A percentile compares a stretch with the other conserved stretches of the same genome.
These are phyloP conservation scores for Cardamine chenopodiifolia DNA, from an alignment of 345 rosid genomes.

Conservation along the genomic window DNA sequence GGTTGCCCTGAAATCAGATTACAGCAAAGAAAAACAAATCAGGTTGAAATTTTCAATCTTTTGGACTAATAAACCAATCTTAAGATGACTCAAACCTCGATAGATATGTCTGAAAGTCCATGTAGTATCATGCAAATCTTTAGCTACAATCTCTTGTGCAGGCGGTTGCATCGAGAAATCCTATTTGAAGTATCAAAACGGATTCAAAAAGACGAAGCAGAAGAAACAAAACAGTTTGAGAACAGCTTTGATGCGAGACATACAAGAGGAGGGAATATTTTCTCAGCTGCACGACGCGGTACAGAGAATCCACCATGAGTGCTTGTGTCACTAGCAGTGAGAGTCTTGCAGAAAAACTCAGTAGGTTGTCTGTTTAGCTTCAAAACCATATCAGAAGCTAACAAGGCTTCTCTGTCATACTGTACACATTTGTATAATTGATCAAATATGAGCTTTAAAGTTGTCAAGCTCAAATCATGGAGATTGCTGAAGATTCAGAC, in stretches of 20 bases:
- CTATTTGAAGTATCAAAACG: slow-evolving; percentile 39
- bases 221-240: background rate
- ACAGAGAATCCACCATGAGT: slow-evolving; percentile 98
- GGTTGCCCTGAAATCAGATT: slow-evolving; percentile 67
- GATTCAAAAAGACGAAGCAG: slow-evolving; percentile 1
- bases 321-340: slow-evolving; percentile 96
- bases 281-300: slow-evolving; percentile 97
- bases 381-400: slow-evolving; percentile 84
- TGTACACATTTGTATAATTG: slow-evolving; percentile 38
- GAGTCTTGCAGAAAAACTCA: slow-evolving; percentile 96
- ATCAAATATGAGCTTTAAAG: slow-evolving; percentile 2
- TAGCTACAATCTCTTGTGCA: slow-evolving; percentile 87
- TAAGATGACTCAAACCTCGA: slow-evolving; percentile 55
- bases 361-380: slow-evolving; percentile 80
- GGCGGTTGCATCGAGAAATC: slow-evolving; percentile 96
- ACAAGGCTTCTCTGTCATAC: slow-evolving; percentile 85
- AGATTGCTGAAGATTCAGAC: slow-evolving; percentile 30
- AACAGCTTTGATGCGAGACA: slow-evolving; percentile 31
- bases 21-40: slow-evolving; percentile 25
- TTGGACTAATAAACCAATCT: slow-evolving; percentile 3
- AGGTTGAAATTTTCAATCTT: background rate
- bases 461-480: slow-evolving; percentile 5
- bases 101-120: slow-evolving; percentile 97
- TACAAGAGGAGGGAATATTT: slow-evolving; percentile 91
- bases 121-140: slow-evolving; percentile 80